Evolutionary conservation across 1,139 yeast species (phyloP), one percentile per base, ranked within the genome.

Genomic region (Lodderomyces margitis): DNA sequence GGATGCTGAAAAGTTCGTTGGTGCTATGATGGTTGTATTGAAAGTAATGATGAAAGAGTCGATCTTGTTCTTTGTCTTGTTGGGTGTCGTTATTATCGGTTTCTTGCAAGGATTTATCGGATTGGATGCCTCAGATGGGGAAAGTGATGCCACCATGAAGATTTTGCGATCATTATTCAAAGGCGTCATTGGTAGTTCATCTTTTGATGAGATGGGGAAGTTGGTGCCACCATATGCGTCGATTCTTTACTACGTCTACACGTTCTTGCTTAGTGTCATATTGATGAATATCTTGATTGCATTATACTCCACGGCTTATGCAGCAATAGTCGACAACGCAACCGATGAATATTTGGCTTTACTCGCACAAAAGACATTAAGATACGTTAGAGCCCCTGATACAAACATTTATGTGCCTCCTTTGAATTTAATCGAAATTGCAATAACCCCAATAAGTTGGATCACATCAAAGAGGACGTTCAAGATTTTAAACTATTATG

Each of bases 31-130:
- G 51, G 92, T 88, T 32, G 92, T 88, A 3, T 68, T 87, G 44
- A 86, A 86, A 54, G 83, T 84, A 46, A 84, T 88, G 87, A 83
- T 88, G 87, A 81, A 83, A 53, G 96, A 88, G 59, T 83, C 92
- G 1, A 61, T 87, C 21, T 74, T 87, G 32, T 88, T 88, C 65
- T 88, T 88, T 59, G 85, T 87, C 36, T 66, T 88, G 50, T 68
- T 87, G 45, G 66, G 76, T 19, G 80, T 87, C 44, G 81, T 88
- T 25, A 80, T 85, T 46, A 61, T 83, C 42, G 96, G 96, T 0
- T 88, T 88, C 62, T 66, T 87, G 43, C 96, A 88, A 57, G 96
- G 95, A 0, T 87, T 88, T 61, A 64, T 88, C 39, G 96, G 96
- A 2, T 69, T 88, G 42, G 96, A 88, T 62, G 84, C 87, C 24